Base-by-base conservation (phyloP, 768 basidiomycete genomes). In the Mycena leptocephala region DNA sequence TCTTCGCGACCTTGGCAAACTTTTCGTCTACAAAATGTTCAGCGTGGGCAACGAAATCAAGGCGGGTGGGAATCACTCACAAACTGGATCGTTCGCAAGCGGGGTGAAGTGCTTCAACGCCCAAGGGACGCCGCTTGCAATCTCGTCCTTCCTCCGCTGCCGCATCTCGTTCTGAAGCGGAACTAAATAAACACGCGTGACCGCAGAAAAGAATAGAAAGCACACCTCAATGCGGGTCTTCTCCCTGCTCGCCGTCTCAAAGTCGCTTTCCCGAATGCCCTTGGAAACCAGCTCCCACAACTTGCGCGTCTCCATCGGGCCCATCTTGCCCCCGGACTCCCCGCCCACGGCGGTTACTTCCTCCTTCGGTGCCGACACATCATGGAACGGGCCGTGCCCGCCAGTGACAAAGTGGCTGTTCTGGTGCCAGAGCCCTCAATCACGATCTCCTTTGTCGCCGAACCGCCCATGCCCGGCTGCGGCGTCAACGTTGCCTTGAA, bases 201-300 rank as follows among this genome's bases (percentile, higher is more conserved):
- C 10, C n/a, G n/a, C 20, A 59, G 24, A 37, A 26, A 22, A 28
- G 16, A 41, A 55, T 75, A 64, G 48, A 30, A 28, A 41, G 84
- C 85, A 26, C 73, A 95, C 96, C 94, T 99, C 98, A 59, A 99
- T 97, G 84, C 93, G 90, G 59, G 89, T 90, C 92, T 99, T 99
- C 83, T 97, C 98, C 78, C 85, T 87, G 74, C 94, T 94, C 5
- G 98, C 98, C n/a, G 88, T 85, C 65, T 99, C 98, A 82, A 97
- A 99, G 81, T 99, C 96, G 18, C 96, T 95, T 72, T 94, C 94
- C 70, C 94, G 87, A 74, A 99, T 99, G 18, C 98, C 98, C 82
- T 95, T 95, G 26, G 97, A 94, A 28, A 99, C 98, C 59, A 90
- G 88, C 76, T 87, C 84, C 98, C 98, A 99, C 74, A 98, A 86